Conservation (phyloP, 129 eudicot species). For the Flaveria brownii region DNA sequence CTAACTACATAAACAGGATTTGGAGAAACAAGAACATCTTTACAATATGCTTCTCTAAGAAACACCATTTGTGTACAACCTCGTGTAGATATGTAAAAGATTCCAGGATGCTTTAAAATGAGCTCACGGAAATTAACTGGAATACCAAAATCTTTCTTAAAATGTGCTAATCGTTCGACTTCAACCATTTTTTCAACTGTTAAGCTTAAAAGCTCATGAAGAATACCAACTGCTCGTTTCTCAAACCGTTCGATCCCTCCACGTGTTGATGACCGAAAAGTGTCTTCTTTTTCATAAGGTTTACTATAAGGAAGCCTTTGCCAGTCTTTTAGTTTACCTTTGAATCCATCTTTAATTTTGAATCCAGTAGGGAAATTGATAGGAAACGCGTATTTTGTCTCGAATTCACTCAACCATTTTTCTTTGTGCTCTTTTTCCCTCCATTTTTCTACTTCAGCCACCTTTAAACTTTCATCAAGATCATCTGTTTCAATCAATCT, state of each 20-base stretch:
- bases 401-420: conserved; percentile 93
- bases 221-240: conserved; percentile 78
- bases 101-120: conserved; percentile 77
- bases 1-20: conserved; percentile 58
- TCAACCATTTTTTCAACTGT: conserved; percentile 82
- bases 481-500: conserved; percentile 45
- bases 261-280: conserved; percentile 44
- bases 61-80: conserved; percentile 62
- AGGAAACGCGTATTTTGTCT: conserved; percentile 80
- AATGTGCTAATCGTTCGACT: conserved; percentile 70
- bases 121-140: conserved; percentile 79
- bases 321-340: conserved; percentile 73
- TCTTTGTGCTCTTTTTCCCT: conserved; percentile 72
- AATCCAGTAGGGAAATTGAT: conserved; percentile 79
- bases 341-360: conserved; percentile 55
- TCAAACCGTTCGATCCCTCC: conserved; percentile 83
- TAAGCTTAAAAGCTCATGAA: conserved; percentile 83
- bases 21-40: conserved; percentile 58
- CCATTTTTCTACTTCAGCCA: conserved; percentile 77
- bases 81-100: conserved; percentile 67
- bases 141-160: conserved; percentile 72
- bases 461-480: conserved; percentile 35
- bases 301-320: conserved; percentile 77
- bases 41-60: conserved; percentile 73
- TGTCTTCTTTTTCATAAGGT: conserved; percentile 67